Percentiles rank a stretch among this genome's conserved stretches.
These are phyloP conservation scores for Annulohypoxylon stygium DNA, from an alignment of 495 filamentous ascomycete species.

Conservation along the genomic window DNA sequence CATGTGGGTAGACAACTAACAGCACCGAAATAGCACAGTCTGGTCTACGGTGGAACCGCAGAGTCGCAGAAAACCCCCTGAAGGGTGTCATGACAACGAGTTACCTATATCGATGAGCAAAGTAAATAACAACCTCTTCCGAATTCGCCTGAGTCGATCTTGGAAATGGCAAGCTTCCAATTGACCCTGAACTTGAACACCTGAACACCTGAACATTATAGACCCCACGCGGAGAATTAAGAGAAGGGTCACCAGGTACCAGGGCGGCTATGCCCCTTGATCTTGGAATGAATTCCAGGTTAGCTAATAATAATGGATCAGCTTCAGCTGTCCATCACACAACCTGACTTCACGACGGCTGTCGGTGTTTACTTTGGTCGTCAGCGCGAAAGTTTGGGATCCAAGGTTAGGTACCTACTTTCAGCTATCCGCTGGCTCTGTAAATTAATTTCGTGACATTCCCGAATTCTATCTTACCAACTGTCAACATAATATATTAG, in stretches of 20 bases:
- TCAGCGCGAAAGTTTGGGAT: background rate
- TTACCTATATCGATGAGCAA: slow-evolving; percentile 26
- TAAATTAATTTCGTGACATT: slow-evolving; percentile 19
- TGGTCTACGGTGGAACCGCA: slow-evolving; percentile 2
- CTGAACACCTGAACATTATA: background rate
- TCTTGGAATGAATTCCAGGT: background rate
- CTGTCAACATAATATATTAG: no score
- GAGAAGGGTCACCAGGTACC: slow-evolving; percentile 14
- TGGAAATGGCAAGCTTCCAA: slow-evolving; percentile 24
- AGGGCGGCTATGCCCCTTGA: slow-evolving; percentile 14
- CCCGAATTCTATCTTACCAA: background rate
- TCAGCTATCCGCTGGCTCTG: slow-evolving; percentile 4
- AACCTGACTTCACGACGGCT: slow-evolving; percentile 13
- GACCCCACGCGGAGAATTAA: slow-evolving; percentile 3
- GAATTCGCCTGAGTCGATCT: slow-evolving; percentile 8
- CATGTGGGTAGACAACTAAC: background rate
- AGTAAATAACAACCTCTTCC: slow-evolving; percentile 20
- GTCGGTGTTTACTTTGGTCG: slow-evolving; percentile 13
- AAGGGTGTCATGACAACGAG: slow-evolving; percentile 27
- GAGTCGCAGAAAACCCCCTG: slow-evolving; percentile 10
- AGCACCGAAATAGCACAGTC: slow-evolving; percentile 20
- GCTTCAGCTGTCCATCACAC: slow-evolving; percentile 20
- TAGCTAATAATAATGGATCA: background rate
- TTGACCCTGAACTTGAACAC: slow-evolving; percentile 7
- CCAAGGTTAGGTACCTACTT: background rate